Conservation (phyloP, 306 rosid genomes). For the Rosa rugosa region DNA sequence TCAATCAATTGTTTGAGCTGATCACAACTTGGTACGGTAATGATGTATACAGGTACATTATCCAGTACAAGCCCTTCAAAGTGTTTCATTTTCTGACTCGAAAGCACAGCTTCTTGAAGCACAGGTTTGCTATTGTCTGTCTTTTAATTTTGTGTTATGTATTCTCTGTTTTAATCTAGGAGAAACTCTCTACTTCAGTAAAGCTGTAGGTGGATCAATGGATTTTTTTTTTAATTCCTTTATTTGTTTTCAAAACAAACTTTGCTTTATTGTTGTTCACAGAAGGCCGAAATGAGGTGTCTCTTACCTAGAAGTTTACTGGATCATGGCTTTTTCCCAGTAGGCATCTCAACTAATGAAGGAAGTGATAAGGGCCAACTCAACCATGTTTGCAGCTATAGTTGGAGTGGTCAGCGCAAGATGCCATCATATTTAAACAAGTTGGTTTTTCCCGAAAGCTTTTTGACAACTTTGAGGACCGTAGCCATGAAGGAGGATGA, state of each 20-base stretch:
- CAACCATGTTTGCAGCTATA: conserved; percentile 50
- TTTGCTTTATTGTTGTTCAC: conserved; percentile 24
- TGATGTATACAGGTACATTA: conserved; percentile 67
- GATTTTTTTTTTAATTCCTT: neutral
- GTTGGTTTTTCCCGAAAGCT: conserved; percentile 83
- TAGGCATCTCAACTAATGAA: conserved; percentile 31
- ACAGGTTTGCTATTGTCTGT: conserved; percentile 53
- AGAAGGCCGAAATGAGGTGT: conserved; percentile 94
- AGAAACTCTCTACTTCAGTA: no score
- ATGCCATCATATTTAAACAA: conserved; percentile 67
- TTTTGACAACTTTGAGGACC: conserved; percentile 78
- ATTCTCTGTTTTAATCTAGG: neutral
- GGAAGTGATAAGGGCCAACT: conserved; percentile 36
- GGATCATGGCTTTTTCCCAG: conserved; percentile 70
- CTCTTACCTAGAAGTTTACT: conserved; percentile 72
- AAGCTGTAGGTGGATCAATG: neutral
- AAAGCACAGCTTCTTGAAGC: conserved; percentile 85
- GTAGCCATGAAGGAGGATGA: conserved; percentile 83
- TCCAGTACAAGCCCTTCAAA: conserved; percentile 77
- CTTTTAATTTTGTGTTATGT: conserved; percentile 14
- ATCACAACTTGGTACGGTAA: conserved; percentile 9
- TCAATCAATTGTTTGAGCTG: neutral
- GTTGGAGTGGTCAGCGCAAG: conserved; percentile 95
- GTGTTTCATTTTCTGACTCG: conserved; percentile 54
- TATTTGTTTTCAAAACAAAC: neutral